Base-by-base conservation (phyloP, 208 protist genomes). In the Trypanosoma caninum region DNA sequence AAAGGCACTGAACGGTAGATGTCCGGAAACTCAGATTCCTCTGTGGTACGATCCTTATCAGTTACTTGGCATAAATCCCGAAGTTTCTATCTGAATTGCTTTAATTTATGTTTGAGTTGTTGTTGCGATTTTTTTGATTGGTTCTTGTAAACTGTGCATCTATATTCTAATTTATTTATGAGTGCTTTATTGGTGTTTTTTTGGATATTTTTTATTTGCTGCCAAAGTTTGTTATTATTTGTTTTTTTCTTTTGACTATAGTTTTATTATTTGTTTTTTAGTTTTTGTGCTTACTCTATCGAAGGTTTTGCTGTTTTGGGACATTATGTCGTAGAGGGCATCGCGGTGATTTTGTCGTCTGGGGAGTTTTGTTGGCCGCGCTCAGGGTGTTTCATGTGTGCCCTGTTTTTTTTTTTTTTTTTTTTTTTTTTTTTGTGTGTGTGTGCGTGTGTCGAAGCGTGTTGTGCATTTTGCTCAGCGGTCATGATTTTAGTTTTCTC, bases 21-120 rank as follows among this genome's bases (percentile, higher is more conserved):
- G 2, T 47, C 50, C 46, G 1, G 69, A 38, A 1, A 47, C 82
- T 10, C 48, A 59, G 0, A 69, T 93, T 38, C 87, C 87, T 13
- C 38, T 88, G 22, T 91, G 84, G 84, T 91, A 91, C 47, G 81
- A 91, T 56, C 75, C 76, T 14, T 87, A 84, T 34, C 72, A 87
- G 42, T 65, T 91, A 47, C 74, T 91, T 40, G 73, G 75, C 28
- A 59, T 84, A 18, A 65, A 72, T 27, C 68, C 65, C 16, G 48
- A 22, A 34, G 9, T 34, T 7, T 3, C 34, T 0, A 56, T 18
- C 13, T 57, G 30, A 31, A 10, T n/a, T 8, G 3, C 11, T 13
- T 34, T 23, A 1, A 13, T 46, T 34, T 46, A 16, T 59, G 6
- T 56, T 42, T 40, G 18, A 10, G 42, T 64, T 13, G 30, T 22